Conservation (phyloP, 78 protist genomes). For the Diacronema lutheri region DNA sequence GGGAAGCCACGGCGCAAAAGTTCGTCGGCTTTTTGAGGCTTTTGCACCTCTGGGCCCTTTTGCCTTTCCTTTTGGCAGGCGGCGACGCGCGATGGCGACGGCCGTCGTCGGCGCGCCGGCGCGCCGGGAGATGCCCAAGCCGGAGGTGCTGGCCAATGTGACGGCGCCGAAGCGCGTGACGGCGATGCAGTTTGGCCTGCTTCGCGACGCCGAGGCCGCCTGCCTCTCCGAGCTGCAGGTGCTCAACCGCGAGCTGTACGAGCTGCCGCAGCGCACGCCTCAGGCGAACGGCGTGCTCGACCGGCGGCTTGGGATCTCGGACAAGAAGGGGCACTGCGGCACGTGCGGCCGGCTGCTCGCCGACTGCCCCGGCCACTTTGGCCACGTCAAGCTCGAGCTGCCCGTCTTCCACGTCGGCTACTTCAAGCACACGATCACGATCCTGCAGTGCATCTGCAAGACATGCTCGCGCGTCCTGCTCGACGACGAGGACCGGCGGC, state of each 20-base stretch:
- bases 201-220: not conserved
- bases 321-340: constrained; percentile 18
- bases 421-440: constrained; percentile 64
- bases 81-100: too few species aligned
- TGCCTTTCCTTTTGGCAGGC: too few species aligned
- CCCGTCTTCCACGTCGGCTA: constrained; percentile 98
- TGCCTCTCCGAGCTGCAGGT: constrained; percentile 16
- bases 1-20: too few species aligned
- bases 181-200: constrained; percentile 10
- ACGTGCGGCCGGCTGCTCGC: constrained; percentile 69
- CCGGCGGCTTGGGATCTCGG: constrained; percentile 56
- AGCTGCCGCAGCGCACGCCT: not conserved
- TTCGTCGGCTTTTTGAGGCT: too few species aligned
- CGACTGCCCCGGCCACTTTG: constrained; percentile 97
- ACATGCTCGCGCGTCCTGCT: constrained; percentile 71
- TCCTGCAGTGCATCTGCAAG: constrained; percentile 88
- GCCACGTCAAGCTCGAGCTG: constrained; percentile 77
- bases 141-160: too few species aligned
- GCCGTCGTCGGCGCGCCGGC: too few species aligned
- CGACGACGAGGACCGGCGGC: not conserved
- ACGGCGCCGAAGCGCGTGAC: not conserved
- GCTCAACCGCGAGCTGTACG: constrained; percentile 4
- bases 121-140: too few species aligned
- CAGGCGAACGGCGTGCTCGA: constrained; percentile 36
- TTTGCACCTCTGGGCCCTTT: too few species aligned